Percentiles rank a stretch among this genome's conserved stretches.
These are phyloP conservation scores for Lasiodiplodia sp. DNA, from an alignment of 2,329 filamentous ascomycete species.

Conservation along the genomic window DNA sequence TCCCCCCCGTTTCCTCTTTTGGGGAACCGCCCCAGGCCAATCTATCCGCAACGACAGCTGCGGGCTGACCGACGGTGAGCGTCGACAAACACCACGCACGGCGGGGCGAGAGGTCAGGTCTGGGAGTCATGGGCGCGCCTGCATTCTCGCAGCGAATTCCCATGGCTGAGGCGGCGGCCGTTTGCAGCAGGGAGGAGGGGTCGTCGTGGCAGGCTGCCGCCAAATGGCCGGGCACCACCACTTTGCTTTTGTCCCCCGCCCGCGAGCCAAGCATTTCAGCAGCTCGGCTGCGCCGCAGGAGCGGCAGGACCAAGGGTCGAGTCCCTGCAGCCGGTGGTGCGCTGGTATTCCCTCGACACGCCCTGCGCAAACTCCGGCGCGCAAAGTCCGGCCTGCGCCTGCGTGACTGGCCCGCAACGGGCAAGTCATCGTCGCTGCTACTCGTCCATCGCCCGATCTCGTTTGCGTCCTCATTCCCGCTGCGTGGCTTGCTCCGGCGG, in stretches of 20 bases:
- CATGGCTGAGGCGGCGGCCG: constrained; percentile 12
- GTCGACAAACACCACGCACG: not conserved
- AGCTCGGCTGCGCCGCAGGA: constrained; percentile 14
- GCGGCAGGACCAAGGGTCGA: not conserved
- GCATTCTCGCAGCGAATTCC: constrained; percentile 11
- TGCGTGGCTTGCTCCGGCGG: not conserved
- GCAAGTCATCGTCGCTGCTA: constrained; percentile 6
- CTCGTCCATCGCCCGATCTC: not conserved
- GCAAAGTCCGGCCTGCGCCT: not conserved
- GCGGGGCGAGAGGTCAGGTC: not conserved
- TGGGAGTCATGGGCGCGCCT: not conserved
- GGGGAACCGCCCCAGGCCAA: constrained; percentile 1
- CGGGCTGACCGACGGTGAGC: not conserved
- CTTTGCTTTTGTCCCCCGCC: constrained; percentile 2
- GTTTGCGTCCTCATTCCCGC: not conserved
- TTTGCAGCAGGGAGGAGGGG: constrained; percentile 7
- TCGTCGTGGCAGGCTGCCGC: constrained; percentile 17
- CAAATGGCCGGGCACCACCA: constrained; percentile 22
- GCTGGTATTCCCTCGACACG: not conserved
- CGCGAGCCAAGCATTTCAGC: constrained; percentile 15
- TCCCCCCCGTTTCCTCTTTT: constrained; percentile 2
- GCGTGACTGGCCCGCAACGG: not conserved
- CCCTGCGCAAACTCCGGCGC: constrained; percentile 22
- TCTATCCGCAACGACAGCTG: constrained; percentile 10
- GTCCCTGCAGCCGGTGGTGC: constrained; percentile 11